A percentile compares a stretch with the other conserved stretches of the same genome.
Evolutionary conservation across 164 flowering plant genomes (phyloP).

Genomic region (Annona cherimola): DNA sequence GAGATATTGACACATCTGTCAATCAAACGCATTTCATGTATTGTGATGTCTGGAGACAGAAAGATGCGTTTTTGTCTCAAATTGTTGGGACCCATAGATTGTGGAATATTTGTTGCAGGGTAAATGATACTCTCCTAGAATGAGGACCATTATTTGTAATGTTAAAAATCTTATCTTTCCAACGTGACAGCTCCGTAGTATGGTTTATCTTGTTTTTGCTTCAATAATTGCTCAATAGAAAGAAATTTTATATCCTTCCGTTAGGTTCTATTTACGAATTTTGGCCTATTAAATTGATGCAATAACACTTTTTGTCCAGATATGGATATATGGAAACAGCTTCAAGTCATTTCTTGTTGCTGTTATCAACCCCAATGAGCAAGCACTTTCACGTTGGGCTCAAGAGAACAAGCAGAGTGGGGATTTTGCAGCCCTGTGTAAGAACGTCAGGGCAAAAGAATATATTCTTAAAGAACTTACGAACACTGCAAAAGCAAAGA

Average conservation of each 20-base stretch:
- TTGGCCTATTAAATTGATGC: background rate
- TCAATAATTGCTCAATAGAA: background rate
- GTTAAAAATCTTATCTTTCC: background rate
- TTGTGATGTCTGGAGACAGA: background rate
- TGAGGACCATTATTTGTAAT: background rate
- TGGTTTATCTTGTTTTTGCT: background rate
- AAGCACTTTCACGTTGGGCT: conserved; percentile 68
- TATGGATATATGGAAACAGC: conserved; percentile 97
- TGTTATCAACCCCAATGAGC: conserved; percentile 69
- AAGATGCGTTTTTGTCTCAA: background rate
- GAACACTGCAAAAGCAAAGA: conserved; percentile 72
- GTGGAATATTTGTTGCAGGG: background rate
- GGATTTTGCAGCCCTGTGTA: conserved; percentile 72
- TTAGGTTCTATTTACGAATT: background rate
- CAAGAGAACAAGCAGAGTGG: conserved; percentile 52
- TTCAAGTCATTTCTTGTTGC: conserved; percentile 89
- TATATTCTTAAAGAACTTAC: conserved; percentile 70
- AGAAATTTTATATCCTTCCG: background rate
- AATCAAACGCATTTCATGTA: background rate
- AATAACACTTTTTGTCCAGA: conserved; percentile 37
- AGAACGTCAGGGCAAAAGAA: conserved; percentile 69
- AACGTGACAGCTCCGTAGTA: background rate
- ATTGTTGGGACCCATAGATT: background rate
- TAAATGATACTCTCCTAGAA: background rate
- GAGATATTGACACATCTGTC: background rate